phyloP scores from a whole-genome alignment of 2,329 filamentous ascomycete species.

The Zarea fungicola region DNA sequence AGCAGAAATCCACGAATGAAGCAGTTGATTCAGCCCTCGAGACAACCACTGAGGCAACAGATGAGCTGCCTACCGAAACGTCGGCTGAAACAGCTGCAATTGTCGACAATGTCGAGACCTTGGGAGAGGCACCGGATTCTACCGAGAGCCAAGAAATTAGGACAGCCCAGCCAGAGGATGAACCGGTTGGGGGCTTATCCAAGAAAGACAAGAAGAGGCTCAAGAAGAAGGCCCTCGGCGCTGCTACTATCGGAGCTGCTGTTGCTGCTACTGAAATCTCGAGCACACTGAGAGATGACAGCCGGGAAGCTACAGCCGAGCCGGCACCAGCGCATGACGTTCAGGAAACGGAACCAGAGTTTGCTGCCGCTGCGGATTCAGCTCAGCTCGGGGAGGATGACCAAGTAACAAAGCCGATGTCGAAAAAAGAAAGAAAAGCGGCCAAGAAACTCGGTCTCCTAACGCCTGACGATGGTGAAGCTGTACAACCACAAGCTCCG shows the following conservation, averaged over 20 bases:
- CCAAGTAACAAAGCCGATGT: constrained; percentile 18
- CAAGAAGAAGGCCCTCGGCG: constrained; percentile 8
- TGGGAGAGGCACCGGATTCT: too few species aligned
- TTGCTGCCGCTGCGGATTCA: background rate
- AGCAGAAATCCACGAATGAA: too few species aligned
- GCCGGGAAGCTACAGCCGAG: background rate
- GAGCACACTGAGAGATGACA: background rate
- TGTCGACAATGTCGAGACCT: too few species aligned
- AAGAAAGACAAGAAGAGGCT: constrained; percentile 29
- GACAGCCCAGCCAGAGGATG: constrained; percentile 1
- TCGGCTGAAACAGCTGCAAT: too few species aligned
- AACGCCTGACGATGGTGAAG: background rate
- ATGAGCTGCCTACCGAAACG: too few species aligned
- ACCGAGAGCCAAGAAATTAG: too few species aligned
- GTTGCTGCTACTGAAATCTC: background rate
- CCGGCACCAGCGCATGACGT: background rate
- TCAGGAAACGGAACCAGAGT: background rate
- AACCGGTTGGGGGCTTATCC: constrained; percentile 4
- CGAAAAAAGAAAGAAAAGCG: constrained; percentile 33
- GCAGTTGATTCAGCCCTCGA: too few species aligned
- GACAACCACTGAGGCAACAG: too few species aligned
- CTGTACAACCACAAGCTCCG: constrained; percentile 6
- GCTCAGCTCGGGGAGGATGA: background rate
- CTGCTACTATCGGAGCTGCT: constrained; percentile 1
- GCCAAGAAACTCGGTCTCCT: constrained; percentile 25